Conservation (phyloP, 2,329 filamentous ascomycete species). For the Fusarium sp. region DNA sequence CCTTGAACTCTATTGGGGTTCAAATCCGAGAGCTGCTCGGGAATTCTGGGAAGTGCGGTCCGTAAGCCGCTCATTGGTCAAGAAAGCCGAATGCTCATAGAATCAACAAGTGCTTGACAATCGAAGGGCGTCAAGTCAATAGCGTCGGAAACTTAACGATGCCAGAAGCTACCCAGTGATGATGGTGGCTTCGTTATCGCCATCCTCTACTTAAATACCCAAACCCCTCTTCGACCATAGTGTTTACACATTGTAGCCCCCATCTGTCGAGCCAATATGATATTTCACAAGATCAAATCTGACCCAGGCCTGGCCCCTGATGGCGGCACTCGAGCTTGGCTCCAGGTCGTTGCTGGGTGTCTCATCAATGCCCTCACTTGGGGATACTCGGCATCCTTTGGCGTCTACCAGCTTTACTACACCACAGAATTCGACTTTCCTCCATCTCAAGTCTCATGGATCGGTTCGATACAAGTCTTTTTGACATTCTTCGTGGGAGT, state of each 20-base stretch:
- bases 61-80: background rate
- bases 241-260: background rate
- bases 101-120: background rate
- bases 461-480: background rate
- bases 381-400: background rate
- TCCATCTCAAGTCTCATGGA: background rate
- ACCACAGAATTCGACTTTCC: background rate
- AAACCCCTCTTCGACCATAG: background rate
- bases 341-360: background rate
- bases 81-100: background rate
- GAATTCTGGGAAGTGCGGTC: background rate
- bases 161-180: background rate
- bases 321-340: background rate
- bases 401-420: background rate
- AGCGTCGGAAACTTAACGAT: background rate
- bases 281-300: background rate
- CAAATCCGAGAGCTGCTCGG: background rate
- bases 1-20: background rate
- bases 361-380: background rate
- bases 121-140: background rate
- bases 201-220: background rate
- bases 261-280: background rate
- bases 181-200: background rate
- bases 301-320: background rate
- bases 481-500: background rate